A percentile compares a stretch with the other conserved stretches of the same genome.
phyloP scores from a whole-genome alignment of 2,329 filamentous ascomycete species.

The Ophiostoma ulmi region DNA sequence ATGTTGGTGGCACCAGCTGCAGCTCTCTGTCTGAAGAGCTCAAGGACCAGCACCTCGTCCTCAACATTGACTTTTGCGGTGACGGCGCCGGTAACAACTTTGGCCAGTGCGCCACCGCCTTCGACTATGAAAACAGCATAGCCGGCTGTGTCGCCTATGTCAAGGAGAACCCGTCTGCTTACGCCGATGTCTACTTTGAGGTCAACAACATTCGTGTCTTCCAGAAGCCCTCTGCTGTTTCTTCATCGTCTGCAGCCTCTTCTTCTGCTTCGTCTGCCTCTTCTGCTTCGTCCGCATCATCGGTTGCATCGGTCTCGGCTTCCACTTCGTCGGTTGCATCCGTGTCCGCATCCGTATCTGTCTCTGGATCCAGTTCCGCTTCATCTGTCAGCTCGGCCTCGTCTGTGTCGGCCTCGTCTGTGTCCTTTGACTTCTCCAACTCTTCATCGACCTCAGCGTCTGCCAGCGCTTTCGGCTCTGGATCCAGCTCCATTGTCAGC shows the following conservation, averaged over 20 bases:
- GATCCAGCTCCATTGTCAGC: background rate
- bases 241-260: constrained; percentile 11
- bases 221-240: constrained; percentile 14
- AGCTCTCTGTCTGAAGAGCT: constrained; percentile 57
- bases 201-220: constrained; percentile 35
- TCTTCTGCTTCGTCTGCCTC: constrained; percentile 3
- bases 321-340: background rate
- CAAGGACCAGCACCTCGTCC: constrained; percentile 62
- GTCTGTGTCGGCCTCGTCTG: background rate
- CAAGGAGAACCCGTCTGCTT: constrained; percentile 35
- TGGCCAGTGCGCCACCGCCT: constrained; percentile 26
- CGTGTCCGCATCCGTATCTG: constrained; percentile 4
- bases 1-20: constrained; percentile 55
- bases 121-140: constrained; percentile 27
- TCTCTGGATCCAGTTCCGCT: background rate
- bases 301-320: constrained; percentile 12
- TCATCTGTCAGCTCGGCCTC: background rate
- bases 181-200: constrained; percentile 41
- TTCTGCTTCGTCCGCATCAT: background rate
- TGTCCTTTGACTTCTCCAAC: background rate
- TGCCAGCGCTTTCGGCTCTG: background rate
- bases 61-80: constrained; percentile 72
- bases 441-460: background rate
- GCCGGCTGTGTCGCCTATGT: constrained; percentile 38
- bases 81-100: constrained; percentile 52